Conservation (phyloP, 805 yeast species). For the Citeromyces matritensis region DNA sequence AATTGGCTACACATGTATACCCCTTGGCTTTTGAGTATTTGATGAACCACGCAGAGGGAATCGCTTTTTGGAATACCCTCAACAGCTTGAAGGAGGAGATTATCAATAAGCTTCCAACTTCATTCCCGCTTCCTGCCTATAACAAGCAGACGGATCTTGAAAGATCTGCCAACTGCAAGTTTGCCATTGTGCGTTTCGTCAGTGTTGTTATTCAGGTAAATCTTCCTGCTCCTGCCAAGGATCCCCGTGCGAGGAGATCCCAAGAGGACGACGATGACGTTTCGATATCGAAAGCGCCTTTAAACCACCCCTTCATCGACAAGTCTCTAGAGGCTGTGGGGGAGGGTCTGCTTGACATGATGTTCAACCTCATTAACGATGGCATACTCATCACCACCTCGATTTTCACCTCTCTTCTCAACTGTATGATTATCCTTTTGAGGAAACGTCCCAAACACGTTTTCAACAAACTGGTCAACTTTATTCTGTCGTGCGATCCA, state of each 20-base stretch:
- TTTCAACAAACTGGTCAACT: slow-evolving; percentile 35
- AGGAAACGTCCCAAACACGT: slow-evolving; percentile 50
- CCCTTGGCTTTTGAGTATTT: slow-evolving; percentile 27
- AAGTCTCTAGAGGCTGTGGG: slow-evolving; percentile 57
- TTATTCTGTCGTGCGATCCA: slow-evolving; percentile 46
- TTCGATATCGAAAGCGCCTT: slow-evolving; percentile 32
- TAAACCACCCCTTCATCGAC: slow-evolving; percentile 53
- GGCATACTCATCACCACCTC: slow-evolving; percentile 42
- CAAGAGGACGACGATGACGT: slow-evolving; percentile 14
- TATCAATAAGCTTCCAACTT: slow-evolving; percentile 43
- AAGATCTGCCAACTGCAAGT: slow-evolving; percentile 40
- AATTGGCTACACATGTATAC: slow-evolving; percentile 12
- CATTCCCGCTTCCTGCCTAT: slow-evolving; percentile 34
- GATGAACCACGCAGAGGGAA: slow-evolving; percentile 25
- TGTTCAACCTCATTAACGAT: slow-evolving; percentile 39
- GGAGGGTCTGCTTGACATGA: slow-evolving; percentile 46
- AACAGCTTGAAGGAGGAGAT: slow-evolving; percentile 39
- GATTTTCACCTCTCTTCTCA: slow-evolving; percentile 50
- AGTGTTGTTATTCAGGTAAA: slow-evolving; percentile 44
- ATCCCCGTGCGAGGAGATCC: slow-evolving; percentile 8
- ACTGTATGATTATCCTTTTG: slow-evolving; percentile 46
- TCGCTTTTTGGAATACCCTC: slow-evolving; percentile 38
- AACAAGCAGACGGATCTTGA: slow-evolving; percentile 32
- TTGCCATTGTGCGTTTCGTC: slow-evolving; percentile 64
- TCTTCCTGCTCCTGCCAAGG: slow-evolving; percentile 25